phyloP scores from a whole-genome alignment of 192 early-diverging fungal species.

The Backusella parvicylindrica region DNA sequence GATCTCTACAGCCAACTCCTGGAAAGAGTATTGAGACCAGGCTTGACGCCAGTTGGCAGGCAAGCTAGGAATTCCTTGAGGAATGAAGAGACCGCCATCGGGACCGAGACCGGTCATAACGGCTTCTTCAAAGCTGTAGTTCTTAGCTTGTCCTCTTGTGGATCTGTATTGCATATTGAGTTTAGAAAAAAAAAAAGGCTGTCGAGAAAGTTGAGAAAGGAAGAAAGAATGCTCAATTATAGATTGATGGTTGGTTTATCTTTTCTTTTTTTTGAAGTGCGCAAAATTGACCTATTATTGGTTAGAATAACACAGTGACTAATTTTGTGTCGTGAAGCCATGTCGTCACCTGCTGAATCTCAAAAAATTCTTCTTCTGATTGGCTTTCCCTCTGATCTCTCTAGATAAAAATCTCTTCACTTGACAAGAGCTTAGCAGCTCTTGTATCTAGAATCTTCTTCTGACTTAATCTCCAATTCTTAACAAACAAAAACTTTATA shows the following conservation, averaged over 20 bases:
- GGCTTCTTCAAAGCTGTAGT: constrained; percentile 84
- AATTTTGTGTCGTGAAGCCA: too few relatives aligned
- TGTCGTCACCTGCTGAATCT: too few relatives aligned
- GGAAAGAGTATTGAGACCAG: constrained; percentile 75
- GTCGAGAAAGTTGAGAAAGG: neutral
- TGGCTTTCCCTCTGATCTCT: too few relatives aligned
- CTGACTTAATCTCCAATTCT: too few relatives aligned
- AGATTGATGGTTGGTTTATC: neutral
- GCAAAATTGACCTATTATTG: neutral
- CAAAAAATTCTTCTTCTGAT: too few relatives aligned
- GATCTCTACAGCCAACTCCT: constrained; percentile 79
- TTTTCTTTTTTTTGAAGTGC: neutral
- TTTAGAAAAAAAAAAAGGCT: neutral
- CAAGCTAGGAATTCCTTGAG: constrained; percentile 72
- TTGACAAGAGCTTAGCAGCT: too few relatives aligned
- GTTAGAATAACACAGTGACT: neutral
- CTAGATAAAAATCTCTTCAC: too few relatives aligned
- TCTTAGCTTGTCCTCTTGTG: constrained; percentile 72
- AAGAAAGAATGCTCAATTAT: neutral
- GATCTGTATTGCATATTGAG: constrained; percentile 87
- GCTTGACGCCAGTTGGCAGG: constrained; percentile 64
- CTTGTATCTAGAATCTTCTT: too few relatives aligned
- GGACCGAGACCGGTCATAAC: constrained; percentile 87
- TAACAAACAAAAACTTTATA: too few relatives aligned
- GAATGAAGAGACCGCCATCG: constrained; percentile 96